Evolutionary conservation across 108 stramenopile species (phyloP).

Genomic region (Cyclostephanos tholiformis): DNA sequence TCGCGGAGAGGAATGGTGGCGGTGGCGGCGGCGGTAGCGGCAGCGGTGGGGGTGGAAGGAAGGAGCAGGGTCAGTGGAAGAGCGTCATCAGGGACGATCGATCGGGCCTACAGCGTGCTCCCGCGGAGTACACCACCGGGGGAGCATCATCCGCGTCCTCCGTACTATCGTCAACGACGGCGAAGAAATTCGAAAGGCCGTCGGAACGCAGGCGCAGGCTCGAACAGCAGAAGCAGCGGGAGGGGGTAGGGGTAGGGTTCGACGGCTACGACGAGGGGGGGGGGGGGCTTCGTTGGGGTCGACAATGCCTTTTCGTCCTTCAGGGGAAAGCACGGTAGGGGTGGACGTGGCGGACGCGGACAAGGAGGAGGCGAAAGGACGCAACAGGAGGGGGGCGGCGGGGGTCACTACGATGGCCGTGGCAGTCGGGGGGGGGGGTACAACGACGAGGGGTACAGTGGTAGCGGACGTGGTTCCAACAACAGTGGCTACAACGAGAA

Average conservation of each 20-base stretch:
- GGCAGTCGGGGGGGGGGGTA: too few relatives aligned
- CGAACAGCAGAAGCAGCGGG: constrained; percentile 38
- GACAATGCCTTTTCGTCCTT: constrained; percentile 31
- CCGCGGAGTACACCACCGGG: neutral
- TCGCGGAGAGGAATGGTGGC: constrained; percentile 20
- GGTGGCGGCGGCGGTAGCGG: constrained; percentile 9
- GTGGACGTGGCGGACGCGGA: constrained; percentile 19
- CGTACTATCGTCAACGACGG: neutral
- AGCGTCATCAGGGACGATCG: too few relatives aligned
- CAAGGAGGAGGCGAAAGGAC: constrained; percentile 3
- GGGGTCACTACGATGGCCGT: constrained; percentile 1
- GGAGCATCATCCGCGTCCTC: neutral
- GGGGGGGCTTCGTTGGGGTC: too few relatives aligned
- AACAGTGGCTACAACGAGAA: constrained; percentile 28
- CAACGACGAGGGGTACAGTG: constrained; percentile 16
- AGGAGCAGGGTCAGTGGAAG: constrained; percentile 13
- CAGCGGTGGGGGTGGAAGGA: neutral
- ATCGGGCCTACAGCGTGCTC: too few relatives aligned
- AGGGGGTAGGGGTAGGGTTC: constrained; percentile 29
- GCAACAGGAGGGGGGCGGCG: too few relatives aligned
- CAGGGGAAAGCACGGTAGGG: constrained; percentile 22
- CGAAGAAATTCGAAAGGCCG: constrained; percentile 48
- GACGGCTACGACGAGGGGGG: too few relatives aligned
- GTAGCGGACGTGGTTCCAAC: constrained; percentile 8
- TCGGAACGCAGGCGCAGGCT: constrained; percentile 47